Evolutionary conservation across 495 filamentous ascomycete species (phyloP), one percentile per base, ranked within the genome.

Genomic region (Xylaria grammica): DNA sequence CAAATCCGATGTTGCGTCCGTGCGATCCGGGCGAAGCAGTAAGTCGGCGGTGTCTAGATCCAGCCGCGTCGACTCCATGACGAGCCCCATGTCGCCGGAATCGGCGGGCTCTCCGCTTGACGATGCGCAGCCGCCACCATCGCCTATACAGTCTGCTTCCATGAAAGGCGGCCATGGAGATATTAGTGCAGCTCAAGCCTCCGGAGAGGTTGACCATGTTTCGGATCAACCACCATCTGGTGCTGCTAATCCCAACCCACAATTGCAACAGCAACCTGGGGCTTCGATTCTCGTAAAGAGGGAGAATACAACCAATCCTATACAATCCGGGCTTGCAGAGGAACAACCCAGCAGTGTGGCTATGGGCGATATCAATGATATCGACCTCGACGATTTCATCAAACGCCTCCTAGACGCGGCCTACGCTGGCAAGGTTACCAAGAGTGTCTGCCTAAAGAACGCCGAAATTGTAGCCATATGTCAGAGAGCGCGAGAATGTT

Each of bases 341-440:
- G 79, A 83, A n/a, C 77, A 81, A 30, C 38, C 63, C 13, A 65
- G 72, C 8, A 74, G 70, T 42, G 76, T 94, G 73, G 86, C 86
- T 20, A 90, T 86, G 79, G 82, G 90, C 50, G 91, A 93, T 29
- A 82, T 97, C 72, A 97, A 96, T 78, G 86, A 91, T 34, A 91
- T 93, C 60, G 94, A 98, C 77, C 81, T 99, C 50, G 95, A 99
- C 71, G 95, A 98, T 72, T 97, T 97, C 86, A 99, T 99, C 71
- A 90, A 90, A 65, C 89, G 95, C 38, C 87, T 99, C 20, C 82
- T 98, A 38, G 95, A 98, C 77, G 95, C 95, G 26, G 95, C 88
- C 22, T 98, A 99, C 73, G 91, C 95, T 34, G 91, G 93, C 49
- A 98, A 98, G 75, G 91, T 97, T 68, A 97, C 95, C 53, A 99